Evolutionary conservation across 768 basidiomycete genomes (phyloP).

Genomic region (Coprinopsis strossmayeri): DNA sequence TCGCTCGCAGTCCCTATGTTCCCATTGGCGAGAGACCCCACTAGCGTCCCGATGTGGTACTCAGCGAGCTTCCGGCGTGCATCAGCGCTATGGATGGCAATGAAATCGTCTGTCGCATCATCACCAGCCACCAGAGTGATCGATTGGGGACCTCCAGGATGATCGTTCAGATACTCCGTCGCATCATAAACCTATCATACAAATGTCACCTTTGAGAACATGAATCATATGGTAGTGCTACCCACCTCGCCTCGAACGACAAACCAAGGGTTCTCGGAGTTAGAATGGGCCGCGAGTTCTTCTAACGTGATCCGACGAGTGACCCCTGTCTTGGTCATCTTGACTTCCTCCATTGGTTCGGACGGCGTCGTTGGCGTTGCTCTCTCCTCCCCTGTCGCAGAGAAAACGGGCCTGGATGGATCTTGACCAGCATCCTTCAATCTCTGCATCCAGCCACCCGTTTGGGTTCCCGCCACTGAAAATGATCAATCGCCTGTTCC

Average conservation of each 20-base stretch:
- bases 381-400: slow-evolving; percentile 6
- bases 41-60: slow-evolving; percentile 49
- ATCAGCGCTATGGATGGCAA: slow-evolving; percentile 54
- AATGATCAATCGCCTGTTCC: not conserved
- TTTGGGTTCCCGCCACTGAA: slow-evolving; percentile 32
- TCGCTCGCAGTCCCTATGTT: slow-evolving; percentile 5
- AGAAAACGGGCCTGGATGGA: slow-evolving; percentile 34
- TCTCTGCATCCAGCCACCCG: slow-evolving; percentile 60
- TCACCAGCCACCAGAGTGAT: slow-evolving; percentile 51
- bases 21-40: slow-evolving; percentile 5
- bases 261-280: slow-evolving; percentile 38
- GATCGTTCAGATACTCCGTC: slow-evolving; percentile 42
- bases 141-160: slow-evolving; percentile 53
- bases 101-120: slow-evolving; percentile 59
- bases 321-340: slow-evolving; percentile 41
- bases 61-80: slow-evolving; percentile 38
- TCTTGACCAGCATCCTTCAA: slow-evolving; percentile 40
- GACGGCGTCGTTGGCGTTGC: not conserved
- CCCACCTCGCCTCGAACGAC: slow-evolving; percentile 41
- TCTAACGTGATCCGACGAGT: slow-evolving; percentile 35
- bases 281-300: slow-evolving; percentile 34
- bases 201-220: not conserved
- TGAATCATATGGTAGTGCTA: not conserved
- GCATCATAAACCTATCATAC: slow-evolving; percentile 40
- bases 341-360: slow-evolving; percentile 16